phyloP scores from a whole-genome alignment of 73 alveolate species.

The Paramecium bursaria region DNA sequence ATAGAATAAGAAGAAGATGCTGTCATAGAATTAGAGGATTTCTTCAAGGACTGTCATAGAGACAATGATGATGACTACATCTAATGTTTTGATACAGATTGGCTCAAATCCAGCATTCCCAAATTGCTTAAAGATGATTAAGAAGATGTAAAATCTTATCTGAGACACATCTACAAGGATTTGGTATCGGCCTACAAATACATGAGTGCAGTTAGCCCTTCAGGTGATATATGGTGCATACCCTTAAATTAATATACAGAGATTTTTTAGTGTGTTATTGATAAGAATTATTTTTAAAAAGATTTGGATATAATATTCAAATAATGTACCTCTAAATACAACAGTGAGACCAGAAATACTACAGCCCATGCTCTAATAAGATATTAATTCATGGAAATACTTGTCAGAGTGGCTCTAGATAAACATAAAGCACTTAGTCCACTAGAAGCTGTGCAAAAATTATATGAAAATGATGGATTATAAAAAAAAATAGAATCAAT shows the following conservation, averaged over 20 bases:
- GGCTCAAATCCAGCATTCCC: slow-evolving; percentile 1
- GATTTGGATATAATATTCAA: slow-evolving; percentile 46
- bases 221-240: slow-evolving; percentile 55
- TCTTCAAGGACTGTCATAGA: slow-evolving; percentile 51
- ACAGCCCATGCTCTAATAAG: slow-evolving; percentile 65
- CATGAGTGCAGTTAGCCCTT: slow-evolving; percentile 38
- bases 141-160: slow-evolving; percentile 18
- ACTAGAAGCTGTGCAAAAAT: slow-evolving; percentile 47
- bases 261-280: slow-evolving; percentile 28
- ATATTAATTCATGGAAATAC: slow-evolving; percentile 60
- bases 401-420: slow-evolving; percentile 68
- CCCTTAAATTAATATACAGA: slow-evolving; percentile 39
- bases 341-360: slow-evolving; percentile 11
- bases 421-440: slow-evolving; percentile 51
- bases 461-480: slow-evolving; percentile 36
- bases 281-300: background rate
- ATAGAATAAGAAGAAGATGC: background rate
- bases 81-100: slow-evolving; percentile 53
- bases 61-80: slow-evolving; percentile 20
- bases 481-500: slow-evolving; percentile 37
- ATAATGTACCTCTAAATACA: slow-evolving; percentile 47
- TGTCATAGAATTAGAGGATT: slow-evolving; percentile 5
- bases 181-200: slow-evolving; percentile 49
- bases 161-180: slow-evolving; percentile 27
- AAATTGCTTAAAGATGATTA: slow-evolving; percentile 37